Evolutionary conservation across 163 green algal species (phyloP).

Genomic region (Scenedesmus sp.): DNA sequence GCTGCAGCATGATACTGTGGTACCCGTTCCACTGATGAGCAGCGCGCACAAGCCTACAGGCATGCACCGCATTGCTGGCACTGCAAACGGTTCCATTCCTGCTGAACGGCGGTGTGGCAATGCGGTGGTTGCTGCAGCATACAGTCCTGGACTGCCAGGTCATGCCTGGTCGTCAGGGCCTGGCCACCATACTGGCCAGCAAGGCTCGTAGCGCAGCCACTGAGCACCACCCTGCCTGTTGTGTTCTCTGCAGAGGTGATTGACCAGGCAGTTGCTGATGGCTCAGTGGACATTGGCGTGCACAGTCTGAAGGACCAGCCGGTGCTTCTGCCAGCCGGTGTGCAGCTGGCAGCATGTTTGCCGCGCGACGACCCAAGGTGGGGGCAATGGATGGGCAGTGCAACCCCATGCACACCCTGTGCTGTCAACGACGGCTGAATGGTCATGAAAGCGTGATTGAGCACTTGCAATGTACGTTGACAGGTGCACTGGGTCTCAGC

Average conservation of each 20-base stretch:
- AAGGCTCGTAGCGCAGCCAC: not conserved
- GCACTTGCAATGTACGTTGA: no score
- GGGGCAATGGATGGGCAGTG: not conserved
- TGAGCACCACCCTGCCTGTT: not conserved
- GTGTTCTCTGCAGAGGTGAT: conserved; percentile 32
- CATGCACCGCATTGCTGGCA: no score
- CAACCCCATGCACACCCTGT: not conserved
- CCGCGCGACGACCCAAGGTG: conserved; percentile 55
- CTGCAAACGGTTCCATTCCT: no score
- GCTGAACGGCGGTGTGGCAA: no score
- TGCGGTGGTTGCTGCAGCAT: no score
- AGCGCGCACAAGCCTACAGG: not conserved
- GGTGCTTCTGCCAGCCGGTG: conserved; percentile 29
- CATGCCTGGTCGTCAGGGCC: no score
- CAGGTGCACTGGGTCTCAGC: no score
- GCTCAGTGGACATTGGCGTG: conserved; percentile 49
- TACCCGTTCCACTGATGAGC: not conserved
- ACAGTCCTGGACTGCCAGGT: no score
- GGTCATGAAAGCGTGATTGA: no score
- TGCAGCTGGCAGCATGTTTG: conserved; percentile 62
- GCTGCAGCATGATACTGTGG: not conserved
- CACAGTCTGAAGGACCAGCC: conserved; percentile 63
- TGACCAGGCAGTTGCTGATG: conserved; percentile 22
- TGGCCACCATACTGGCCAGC: no score
- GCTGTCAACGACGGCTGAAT: no score